phyloP scores from a whole-genome alignment of 2,329 filamentous ascomycete species.

The Periconia macrospinosa region DNA sequence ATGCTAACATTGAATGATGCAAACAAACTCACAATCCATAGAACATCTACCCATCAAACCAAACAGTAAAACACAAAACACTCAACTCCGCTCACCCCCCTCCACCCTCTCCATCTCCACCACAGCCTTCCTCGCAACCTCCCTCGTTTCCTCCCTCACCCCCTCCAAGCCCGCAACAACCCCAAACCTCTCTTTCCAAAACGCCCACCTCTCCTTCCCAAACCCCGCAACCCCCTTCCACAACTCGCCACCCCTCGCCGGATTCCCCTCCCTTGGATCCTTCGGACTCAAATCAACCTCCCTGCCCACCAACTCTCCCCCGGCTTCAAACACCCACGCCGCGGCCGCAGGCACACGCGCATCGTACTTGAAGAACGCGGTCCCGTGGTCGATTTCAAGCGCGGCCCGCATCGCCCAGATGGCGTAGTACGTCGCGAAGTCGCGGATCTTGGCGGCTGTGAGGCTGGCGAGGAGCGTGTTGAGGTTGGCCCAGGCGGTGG shows the following conservation, averaged over 20 bases:
- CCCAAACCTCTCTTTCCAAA: conserved; percentile 37
- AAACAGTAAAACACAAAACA: too few species aligned
- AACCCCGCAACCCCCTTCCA: conserved; percentile 35
- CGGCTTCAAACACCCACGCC: conserved; percentile 29
- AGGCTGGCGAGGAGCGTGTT: conserved; percentile 36
- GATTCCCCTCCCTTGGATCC: conserved; percentile 29
- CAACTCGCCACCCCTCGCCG: conserved; percentile 28
- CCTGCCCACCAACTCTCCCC: conserved; percentile 19
- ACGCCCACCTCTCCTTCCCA: conserved; percentile 33
- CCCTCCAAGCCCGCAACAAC: conserved; percentile 22
- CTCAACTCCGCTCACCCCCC: background rate
- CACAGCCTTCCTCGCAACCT: conserved; percentile 25
- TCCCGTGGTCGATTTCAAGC: conserved; percentile 20
- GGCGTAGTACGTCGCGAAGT: conserved; percentile 23
- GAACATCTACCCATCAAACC: too few species aligned
- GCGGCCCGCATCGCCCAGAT: conserved; percentile 33
- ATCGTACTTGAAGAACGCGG: conserved; percentile 19
- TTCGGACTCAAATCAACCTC: conserved; percentile 32
- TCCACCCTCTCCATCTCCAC: conserved; percentile 34
- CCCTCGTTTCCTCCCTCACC: conserved; percentile 23
- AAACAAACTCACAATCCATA: too few species aligned
- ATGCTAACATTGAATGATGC: too few species aligned
- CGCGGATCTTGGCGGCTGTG: conserved; percentile 14
- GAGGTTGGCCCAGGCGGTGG: conserved; percentile 33
- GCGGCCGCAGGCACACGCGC: conserved; percentile 32